Evolutionary conservation across 2,329 filamentous ascomycete genomes (phyloP).

Genomic region (Keithomyces neogunnii): DNA sequence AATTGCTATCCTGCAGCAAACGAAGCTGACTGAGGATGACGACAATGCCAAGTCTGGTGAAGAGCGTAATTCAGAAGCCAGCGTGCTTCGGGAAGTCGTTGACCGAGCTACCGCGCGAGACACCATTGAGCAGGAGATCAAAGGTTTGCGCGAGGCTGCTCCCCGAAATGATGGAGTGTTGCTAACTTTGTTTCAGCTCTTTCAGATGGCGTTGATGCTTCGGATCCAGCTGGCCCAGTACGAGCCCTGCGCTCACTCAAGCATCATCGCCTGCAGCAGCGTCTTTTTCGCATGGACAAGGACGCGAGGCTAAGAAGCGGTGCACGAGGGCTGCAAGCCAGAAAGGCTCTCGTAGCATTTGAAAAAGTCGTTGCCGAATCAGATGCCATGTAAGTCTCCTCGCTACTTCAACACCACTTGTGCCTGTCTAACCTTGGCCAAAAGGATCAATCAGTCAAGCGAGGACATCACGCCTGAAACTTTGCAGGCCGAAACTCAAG

Average conservation of each 20-base stretch:
- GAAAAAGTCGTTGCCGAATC: constrained; percentile 60
- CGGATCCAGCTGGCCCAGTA: constrained; percentile 49
- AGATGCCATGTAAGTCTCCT: constrained; percentile 33
- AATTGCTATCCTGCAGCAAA: constrained; percentile 64
- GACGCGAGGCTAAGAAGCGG: constrained; percentile 68
- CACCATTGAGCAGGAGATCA: constrained; percentile 51
- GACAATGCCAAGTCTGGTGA: constrained; percentile 17
- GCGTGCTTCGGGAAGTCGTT: constrained; percentile 61
- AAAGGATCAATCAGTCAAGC: constrained; percentile 40
- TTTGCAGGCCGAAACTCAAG: constrained; percentile 57
- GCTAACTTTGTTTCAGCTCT: constrained; percentile 31
- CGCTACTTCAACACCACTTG: not conserved
- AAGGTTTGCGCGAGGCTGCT: constrained; percentile 33
- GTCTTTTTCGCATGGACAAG: constrained; percentile 62
- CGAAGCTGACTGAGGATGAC: constrained; percentile 25
- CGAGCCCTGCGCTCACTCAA: constrained; percentile 52
- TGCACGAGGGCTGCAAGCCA: constrained; percentile 61
- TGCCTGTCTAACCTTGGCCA: not conserved
- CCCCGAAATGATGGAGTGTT: too few relatives aligned
- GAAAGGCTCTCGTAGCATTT: constrained; percentile 63
- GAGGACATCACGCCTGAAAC: constrained; percentile 46
- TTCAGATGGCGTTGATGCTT: constrained; percentile 48
- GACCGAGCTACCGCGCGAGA: constrained; percentile 49
- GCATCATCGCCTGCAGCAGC: constrained; percentile 52
- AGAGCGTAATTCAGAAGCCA: constrained; percentile 8